phyloP scores from a whole-genome alignment of 208 protist genomes.

The Trypanosoma congolense region DNA sequence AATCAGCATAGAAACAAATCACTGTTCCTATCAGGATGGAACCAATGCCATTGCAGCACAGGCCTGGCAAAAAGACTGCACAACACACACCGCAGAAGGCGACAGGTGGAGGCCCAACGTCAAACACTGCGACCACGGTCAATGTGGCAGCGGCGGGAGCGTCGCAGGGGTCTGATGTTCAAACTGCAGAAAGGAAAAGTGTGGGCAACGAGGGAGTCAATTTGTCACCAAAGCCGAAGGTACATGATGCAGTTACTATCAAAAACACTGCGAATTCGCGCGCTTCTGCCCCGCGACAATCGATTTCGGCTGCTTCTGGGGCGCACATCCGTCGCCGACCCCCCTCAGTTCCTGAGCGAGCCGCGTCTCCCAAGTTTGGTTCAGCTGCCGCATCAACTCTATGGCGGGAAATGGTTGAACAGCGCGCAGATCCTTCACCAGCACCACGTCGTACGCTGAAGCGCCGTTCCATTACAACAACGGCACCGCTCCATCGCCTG shows the following conservation, averaged over 20 bases:
- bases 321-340: slow-evolving; percentile 72
- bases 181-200: too few relatives aligned
- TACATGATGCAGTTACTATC: background rate
- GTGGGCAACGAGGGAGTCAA: background rate
- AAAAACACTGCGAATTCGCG: slow-evolving; percentile 6
- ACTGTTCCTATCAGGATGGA: too few relatives aligned
- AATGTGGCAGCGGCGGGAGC: too few relatives aligned
- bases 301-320: slow-evolving; percentile 43
- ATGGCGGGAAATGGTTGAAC: slow-evolving; percentile 27
- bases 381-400: slow-evolving; percentile 4
- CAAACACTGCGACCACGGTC: too few relatives aligned
- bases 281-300: slow-evolving; percentile 3
- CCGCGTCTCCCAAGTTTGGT: slow-evolving; percentile 5
- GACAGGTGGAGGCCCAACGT: too few relatives aligned
- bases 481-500: slow-evolving; percentile 3
- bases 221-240: background rate
- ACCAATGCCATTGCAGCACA: too few relatives aligned
- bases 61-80: too few relatives aligned
- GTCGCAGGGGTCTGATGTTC: too few relatives aligned
- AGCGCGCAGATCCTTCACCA: slow-evolving; percentile 35
- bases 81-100: too few relatives aligned
- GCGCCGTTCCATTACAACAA: slow-evolving; percentile 12
- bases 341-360: slow-evolving; percentile 32
- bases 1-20: too few relatives aligned
- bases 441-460: slow-evolving; percentile 29